These are phyloP conservation scores for Gamarada debralockiae DNA, from an alignment of 495 filamentous ascomycete species.

Conservation along the genomic window DNA sequence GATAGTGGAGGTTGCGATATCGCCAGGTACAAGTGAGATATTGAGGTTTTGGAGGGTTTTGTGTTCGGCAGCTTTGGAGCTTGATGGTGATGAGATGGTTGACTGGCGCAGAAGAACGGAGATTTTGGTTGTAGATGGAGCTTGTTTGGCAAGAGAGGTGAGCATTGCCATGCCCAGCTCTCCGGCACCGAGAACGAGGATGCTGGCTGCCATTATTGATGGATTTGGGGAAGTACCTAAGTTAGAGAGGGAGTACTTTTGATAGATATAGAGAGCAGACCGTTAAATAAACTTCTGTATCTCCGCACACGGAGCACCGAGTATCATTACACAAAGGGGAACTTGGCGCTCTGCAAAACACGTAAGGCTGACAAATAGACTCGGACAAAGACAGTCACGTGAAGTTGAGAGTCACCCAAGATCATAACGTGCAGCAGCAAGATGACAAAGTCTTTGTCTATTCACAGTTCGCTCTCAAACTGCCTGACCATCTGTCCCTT, in stretches of 20 bases:
- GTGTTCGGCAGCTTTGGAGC: slow-evolving; percentile 28
- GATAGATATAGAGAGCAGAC: too few species aligned
- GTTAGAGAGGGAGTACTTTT: too few species aligned
- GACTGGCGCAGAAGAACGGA: slow-evolving; percentile 46
- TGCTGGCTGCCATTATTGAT: slow-evolving; percentile 20
- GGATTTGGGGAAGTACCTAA: too few species aligned
- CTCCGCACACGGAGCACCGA: too few species aligned
- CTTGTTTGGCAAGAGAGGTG: slow-evolving; percentile 39
- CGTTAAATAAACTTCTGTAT: neutral
- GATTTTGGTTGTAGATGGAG: slow-evolving; percentile 30
- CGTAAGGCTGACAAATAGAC: too few species aligned
- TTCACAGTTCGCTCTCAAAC: slow-evolving; percentile 45
- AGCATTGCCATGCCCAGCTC: slow-evolving; percentile 57
- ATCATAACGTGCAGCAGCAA: too few species aligned
- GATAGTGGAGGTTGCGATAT: slow-evolving; percentile 37
- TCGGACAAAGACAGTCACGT: too few species aligned
- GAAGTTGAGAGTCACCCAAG: too few species aligned
- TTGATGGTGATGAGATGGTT: slow-evolving; percentile 32
- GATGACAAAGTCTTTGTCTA: too few species aligned
- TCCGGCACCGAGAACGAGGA: slow-evolving; percentile 59
- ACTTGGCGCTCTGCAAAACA: too few species aligned
- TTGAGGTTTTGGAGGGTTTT: slow-evolving; percentile 29
- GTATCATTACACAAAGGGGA: too few species aligned
- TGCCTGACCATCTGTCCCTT: slow-evolving; percentile 71
- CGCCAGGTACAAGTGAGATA: slow-evolving; percentile 39